A percentile compares a stretch with the other conserved stretches of the same genome.
Evolutionary conservation across 2,329 filamentous ascomycete species (phyloP).

Genomic region (Sordariomycetes sp.): DNA sequence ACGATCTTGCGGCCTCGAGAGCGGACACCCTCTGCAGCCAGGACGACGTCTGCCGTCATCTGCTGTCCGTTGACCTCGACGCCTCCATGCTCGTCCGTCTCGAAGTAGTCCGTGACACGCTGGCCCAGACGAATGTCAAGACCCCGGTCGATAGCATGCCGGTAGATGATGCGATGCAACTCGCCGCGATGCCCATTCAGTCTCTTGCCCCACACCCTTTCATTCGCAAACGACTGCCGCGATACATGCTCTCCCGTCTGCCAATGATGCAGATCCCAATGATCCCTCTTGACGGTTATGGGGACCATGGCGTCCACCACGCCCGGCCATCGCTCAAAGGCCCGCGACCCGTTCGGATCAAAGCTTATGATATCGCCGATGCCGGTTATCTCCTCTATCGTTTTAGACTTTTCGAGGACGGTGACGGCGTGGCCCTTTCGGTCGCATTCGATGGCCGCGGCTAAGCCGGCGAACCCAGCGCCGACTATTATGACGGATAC

Average conservation of each 20-base stretch:
- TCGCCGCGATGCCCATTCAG: slow-evolving; percentile 50
- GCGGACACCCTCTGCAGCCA: slow-evolving; percentile 41
- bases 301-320: slow-evolving; percentile 20
- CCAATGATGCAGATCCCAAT: slow-evolving; percentile 47
- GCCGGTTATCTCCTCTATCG: slow-evolving; percentile 18
- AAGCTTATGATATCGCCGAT: slow-evolving; percentile 50
- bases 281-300: background rate
- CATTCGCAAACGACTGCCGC: slow-evolving; percentile 33
- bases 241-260: slow-evolving; percentile 45
- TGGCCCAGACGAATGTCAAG: slow-evolving; percentile 40
- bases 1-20: slow-evolving; percentile 36
- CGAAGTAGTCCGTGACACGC: slow-evolving; percentile 39
- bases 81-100: slow-evolving; percentile 33
- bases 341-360: slow-evolving; percentile 44
- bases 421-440: slow-evolving; percentile 45
- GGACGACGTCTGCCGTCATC: slow-evolving; percentile 32
- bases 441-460: slow-evolving; percentile 48
- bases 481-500: slow-evolving; percentile 2
- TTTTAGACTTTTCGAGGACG: slow-evolving; percentile 43
- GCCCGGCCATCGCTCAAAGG: slow-evolving; percentile 43
- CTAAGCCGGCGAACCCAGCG: slow-evolving; percentile 43
- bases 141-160: slow-evolving; percentile 28
- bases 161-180: slow-evolving; percentile 43
- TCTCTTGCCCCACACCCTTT: slow-evolving; percentile 31
- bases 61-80: slow-evolving; percentile 32